Base-by-base conservation (phyloP, 495 filamentous ascomycete species). In the Thozetella sp. region DNA sequence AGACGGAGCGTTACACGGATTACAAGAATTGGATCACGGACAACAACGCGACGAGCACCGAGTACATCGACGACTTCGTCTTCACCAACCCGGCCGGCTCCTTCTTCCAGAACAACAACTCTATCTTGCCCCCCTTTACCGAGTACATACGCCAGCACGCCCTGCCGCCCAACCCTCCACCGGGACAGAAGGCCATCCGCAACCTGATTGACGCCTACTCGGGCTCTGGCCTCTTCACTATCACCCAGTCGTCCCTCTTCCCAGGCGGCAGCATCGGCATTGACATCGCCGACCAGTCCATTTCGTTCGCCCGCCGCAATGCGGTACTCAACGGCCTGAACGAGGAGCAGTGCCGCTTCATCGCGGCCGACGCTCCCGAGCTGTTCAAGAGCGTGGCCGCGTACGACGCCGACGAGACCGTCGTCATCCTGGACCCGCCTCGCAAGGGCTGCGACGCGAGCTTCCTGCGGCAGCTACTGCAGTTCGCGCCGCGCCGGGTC, bases 91-190 rank as follows among this genome's bases (percentile, higher is more conserved):
- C 89, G 26, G 95, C 95, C 20, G 93, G 93, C 40, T 80, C 90
- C 46, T 99, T 99, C 83, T 99, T 99, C 85, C 95, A 99, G 69
- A 99, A 99, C 79, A 99, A 99, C 83, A 99, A 99, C 78, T 96
- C 93, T 51, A 97, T 99, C 76, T 88, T 99, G n/a, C 84, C 90
- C 43, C 74, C 72, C 12, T 97, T 99, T 76, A 97, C 93, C 13
- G 83, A 87, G 59, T 97, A 94, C 79, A 92, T 99, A 76, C 92
- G 95, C 53, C 78, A 88, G 51, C 86, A 92, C 67, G 88, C 94
- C 65, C 79, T 93, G 20, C 81, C 82, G 1, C 77, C 80, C 0
- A 1, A 63, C 58, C 53, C 54, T 12, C 59, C 59, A 22, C 65
- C 59, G 15, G 66, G 45, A 19, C 65, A 11, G 26, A 48, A 62